Evolutionary conservation across 345 rosid species (phyloP).

Genomic region (Balakata baccata): DNA sequence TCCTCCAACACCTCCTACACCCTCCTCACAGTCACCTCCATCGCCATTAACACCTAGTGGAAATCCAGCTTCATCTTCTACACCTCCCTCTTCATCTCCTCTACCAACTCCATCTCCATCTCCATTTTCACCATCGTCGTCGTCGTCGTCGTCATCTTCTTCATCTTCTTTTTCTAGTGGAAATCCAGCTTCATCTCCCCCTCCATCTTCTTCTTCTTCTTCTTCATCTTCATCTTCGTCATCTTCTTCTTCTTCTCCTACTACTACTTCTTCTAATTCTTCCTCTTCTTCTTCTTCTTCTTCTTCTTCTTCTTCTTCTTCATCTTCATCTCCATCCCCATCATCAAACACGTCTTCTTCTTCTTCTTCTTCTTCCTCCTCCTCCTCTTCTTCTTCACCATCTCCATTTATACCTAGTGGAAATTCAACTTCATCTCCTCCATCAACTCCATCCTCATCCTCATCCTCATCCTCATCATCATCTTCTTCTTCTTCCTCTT

Average conservation of each 20-base stretch:
- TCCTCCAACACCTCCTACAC: slow-evolving; percentile 1
- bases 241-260: neutral
- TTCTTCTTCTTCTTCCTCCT: too few relatives aligned
- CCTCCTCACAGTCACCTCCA: slow-evolving; percentile 7
- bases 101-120: neutral
- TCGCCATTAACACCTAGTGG: neutral
- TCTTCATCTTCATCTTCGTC: neutral
- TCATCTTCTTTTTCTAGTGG: neutral
- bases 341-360: neutral
- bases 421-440: neutral
- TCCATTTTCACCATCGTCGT: neutral
- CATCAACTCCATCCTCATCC: neutral
- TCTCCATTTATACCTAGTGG: neutral
- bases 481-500: slow-evolving; percentile 5
- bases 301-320: neutral
- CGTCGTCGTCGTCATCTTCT: neutral
- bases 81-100: neutral
- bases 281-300: neutral
- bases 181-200: neutral
- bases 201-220: neutral
- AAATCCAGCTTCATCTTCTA: neutral
- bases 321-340: neutral
- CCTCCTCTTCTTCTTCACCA: neutral
- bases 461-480: neutral
- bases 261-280: neutral